Evolutionary conservation across 139 green algal genomes (phyloP).

Genomic region (Chlamydomonas sp.): DNA sequence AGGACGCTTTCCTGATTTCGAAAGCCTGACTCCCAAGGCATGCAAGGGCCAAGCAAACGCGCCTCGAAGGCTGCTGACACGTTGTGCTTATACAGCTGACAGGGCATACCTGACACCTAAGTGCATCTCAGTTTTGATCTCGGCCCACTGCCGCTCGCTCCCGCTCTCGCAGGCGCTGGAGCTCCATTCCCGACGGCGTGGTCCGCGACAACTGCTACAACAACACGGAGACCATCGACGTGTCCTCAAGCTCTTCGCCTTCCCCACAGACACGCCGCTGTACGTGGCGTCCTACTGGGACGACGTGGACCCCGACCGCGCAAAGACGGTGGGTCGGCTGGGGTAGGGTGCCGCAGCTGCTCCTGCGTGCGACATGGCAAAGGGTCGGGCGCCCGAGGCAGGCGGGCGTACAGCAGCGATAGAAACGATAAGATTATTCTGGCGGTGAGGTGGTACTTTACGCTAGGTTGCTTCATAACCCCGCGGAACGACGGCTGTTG

Average conservation of each 20-base stretch:
- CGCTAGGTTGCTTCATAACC: too few species aligned
- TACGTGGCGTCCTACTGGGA: constrained; percentile 4
- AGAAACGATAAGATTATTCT: too few species aligned
- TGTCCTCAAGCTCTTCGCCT: constrained; percentile 4
- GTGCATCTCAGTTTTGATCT: too few species aligned
- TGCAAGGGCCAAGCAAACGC: neutral
- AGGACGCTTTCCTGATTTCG: too few species aligned
- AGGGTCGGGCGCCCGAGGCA: too few species aligned
- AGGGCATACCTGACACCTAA: too few species aligned
- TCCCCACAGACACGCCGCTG: neutral
- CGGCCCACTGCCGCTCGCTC: neutral
- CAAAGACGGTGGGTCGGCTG: neutral
- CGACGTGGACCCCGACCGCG: constrained; percentile 2
- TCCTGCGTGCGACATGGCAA: too few species aligned
- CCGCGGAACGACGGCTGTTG: too few species aligned
- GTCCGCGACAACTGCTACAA: constrained; percentile 57
- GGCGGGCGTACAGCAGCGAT: too few species aligned
- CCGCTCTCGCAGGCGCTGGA: neutral
- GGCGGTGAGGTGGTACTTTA: too few species aligned
- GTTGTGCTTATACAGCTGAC: neutral
- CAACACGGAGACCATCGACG: neutral
- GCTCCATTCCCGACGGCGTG: constrained; percentile 24
- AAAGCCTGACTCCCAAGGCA: neutral
- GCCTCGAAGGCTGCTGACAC: neutral
- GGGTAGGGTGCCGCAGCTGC: too few species aligned